phyloP scores from a whole-genome alignment of 1,139 yeast genomes.

The Geotrichum candidum region DNA sequence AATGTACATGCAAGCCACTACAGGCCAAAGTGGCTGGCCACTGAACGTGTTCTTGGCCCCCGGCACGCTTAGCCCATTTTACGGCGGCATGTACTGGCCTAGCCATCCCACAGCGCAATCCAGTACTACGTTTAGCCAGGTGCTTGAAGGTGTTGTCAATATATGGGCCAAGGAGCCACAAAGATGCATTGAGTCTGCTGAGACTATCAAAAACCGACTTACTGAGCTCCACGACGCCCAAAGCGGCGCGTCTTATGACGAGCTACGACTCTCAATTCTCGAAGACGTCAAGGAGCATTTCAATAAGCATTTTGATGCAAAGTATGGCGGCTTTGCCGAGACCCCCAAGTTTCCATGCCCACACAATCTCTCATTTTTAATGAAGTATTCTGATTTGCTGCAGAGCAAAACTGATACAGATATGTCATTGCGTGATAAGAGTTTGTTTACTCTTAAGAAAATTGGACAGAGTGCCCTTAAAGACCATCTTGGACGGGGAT shows the following conservation, averaged over 20 bases:
- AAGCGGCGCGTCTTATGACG: slow-evolving; percentile 25
- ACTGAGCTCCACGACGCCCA: slow-evolving; percentile 28
- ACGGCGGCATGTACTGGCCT: slow-evolving; percentile 39
- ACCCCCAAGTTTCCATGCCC: slow-evolving; percentile 39
- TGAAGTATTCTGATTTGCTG: slow-evolving; percentile 23
- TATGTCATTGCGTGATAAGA: slow-evolving; percentile 3
- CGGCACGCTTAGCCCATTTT: slow-evolving; percentile 34
- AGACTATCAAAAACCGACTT: slow-evolving; percentile 23
- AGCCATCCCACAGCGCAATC: slow-evolving; percentile 21
- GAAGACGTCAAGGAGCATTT: slow-evolving; percentile 30
- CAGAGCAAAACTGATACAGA: slow-evolving; percentile 10
- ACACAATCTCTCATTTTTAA: slow-evolving; percentile 31
- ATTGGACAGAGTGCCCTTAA: slow-evolving; percentile 37
- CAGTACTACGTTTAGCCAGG: slow-evolving; percentile 18
- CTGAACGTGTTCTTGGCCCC: slow-evolving; percentile 38
- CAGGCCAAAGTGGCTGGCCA: slow-evolving; percentile 42
- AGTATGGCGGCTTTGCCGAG: slow-evolving; percentile 34
- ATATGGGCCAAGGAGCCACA: slow-evolving; percentile 30
- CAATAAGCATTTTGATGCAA: slow-evolving; percentile 27
- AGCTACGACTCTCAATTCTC: slow-evolving; percentile 21
- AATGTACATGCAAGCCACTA: slow-evolving; percentile 37
- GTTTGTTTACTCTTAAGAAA: slow-evolving; percentile 27
- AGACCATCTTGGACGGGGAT: slow-evolving; percentile 38
- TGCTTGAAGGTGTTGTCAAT: slow-evolving; percentile 28
- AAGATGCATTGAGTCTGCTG: slow-evolving; percentile 28